Evolutionary conservation across 2,329 filamentous ascomycete species (phyloP), one percentile per base, ranked within the genome.

Genomic region (Phaeosphaeria sp.): DNA sequence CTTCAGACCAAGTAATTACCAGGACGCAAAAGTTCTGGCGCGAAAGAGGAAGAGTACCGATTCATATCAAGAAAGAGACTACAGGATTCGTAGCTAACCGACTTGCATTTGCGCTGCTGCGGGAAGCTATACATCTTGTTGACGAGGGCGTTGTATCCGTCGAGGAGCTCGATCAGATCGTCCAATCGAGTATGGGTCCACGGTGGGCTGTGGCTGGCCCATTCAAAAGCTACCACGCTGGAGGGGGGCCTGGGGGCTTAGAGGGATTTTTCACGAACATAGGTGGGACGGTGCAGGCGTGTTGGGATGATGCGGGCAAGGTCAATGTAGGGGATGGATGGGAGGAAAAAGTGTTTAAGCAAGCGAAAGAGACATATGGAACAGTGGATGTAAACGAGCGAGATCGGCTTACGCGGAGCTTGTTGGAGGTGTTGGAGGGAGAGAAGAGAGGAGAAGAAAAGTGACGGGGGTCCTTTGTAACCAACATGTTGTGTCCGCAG

Each of bases 161-260:
- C 0, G 72, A 78, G 13, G 85, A 87, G 52, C 65, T 87, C 7
- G 85, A 87, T 71, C 72, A 73, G 17, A 80, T 87, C n/a, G 69
- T 66, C 7, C 62, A 66, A 49, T 63, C 67, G 9, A 66, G 67
- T 6, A 72, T 73, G 63, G 69, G 71, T 0, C 70, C 69, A 20
- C 58, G 69, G 5, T 67, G 69, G 58, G 64, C 61, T 1, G 65
- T 66, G 9, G 69, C 82, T 21, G 85, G 85, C 1, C 82, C 84
- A 2, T 87, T 87, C 67, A 84, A 84, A 69, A 83, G 82, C 49
- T 87, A 87, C 73, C 82, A 85, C 73, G 84, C 84, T 51, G 85
- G 85, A 2, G 85, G 85, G 11, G 85, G 85, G 2, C 76, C 78
- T 11, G 81, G 79, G 1, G 85, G 85, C 0, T 71, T 87, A 55